These are phyloP conservation scores for Suillus occidentalis DNA, from an alignment of 768 basidiomycete genomes.

Conservation along the genomic window DNA sequence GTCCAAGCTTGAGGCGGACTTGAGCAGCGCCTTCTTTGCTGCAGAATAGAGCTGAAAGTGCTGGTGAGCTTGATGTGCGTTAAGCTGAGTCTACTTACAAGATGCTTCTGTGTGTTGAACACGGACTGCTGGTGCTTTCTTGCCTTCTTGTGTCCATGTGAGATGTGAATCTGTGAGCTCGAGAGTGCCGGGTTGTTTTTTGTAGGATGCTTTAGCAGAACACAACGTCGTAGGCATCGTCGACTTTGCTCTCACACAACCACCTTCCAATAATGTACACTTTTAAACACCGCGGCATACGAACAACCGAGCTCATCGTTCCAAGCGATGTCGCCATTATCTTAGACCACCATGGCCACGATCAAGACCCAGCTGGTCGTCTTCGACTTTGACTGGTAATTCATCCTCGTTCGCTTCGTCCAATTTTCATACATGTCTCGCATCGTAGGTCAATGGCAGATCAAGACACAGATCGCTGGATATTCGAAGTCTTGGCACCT, in stretches of 20 bases:
- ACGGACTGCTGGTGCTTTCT: conserved; percentile 60
- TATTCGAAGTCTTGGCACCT: conserved; percentile 84
- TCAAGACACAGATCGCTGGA: conserved; percentile 95
- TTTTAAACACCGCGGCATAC: conserved; percentile 12
- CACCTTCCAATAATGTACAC: conserved; percentile 8
- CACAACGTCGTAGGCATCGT: conserved; percentile 66
- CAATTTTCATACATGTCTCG: neutral
- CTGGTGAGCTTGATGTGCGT: neutral
- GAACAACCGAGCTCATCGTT: neutral
- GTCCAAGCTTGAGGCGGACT: conserved; percentile 73
- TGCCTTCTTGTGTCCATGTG: conserved; percentile 79
- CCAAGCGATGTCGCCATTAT: neutral
- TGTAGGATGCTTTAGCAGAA: conserved; percentile 80
- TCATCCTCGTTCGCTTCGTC: conserved; percentile 3
- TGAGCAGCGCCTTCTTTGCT: conserved; percentile 83
- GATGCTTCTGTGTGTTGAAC: conserved; percentile 59
- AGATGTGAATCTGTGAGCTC: conserved; percentile 72
- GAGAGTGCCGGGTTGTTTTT: conserved; percentile 75
- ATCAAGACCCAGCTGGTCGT: conserved; percentile 74
- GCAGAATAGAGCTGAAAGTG: conserved; percentile 67
- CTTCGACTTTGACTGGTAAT: conserved; percentile 96
- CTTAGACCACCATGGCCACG: conserved; percentile 21
- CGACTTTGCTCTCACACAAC: conserved; percentile 11
- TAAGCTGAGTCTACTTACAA: conserved; percentile 44
- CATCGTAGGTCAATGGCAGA: conserved; percentile 78